phyloP scores from a whole-genome alignment of 2,329 filamentous ascomycete genomes.

The Epichloe sibirici region DNA sequence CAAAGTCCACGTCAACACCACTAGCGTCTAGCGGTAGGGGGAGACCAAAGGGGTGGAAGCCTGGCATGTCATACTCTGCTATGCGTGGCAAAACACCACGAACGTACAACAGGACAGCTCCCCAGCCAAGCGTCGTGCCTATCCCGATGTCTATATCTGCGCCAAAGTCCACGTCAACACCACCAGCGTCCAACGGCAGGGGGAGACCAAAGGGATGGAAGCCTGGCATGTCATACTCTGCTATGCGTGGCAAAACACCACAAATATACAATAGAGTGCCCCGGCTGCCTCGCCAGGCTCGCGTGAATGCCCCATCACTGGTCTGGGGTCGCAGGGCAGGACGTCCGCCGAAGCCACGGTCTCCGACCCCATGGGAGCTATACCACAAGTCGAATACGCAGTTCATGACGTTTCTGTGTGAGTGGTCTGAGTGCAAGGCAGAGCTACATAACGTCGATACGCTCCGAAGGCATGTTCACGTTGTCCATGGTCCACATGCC shows the following conservation, averaged over 20 bases:
- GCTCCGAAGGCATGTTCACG: constrained; percentile 38
- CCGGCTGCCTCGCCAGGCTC: constrained; percentile 10
- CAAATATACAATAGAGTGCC: constrained; percentile 5
- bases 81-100: constrained; percentile 9
- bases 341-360: constrained; percentile 27
- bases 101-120: not conserved
- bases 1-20: not conserved
- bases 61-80: constrained; percentile 18
- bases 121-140: too few species aligned
- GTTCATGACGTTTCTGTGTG: constrained; percentile 43
- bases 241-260: constrained; percentile 9
- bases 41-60: constrained; percentile 34
- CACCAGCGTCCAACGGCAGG: constrained; percentile 2
- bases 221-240: constrained; percentile 18
- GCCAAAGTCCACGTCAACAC: not conserved
- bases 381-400: constrained; percentile 30
- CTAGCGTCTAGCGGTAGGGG: constrained; percentile 12
- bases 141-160: not conserved
- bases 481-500: constrained; percentile 31
- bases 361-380: constrained; percentile 26
- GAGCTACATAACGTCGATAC: constrained; percentile 52
- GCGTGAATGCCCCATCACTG: constrained; percentile 14
- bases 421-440: constrained; percentile 46
- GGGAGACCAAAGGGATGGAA: constrained; percentile 38
- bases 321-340: constrained; percentile 27